Evolutionary conservation across 106 monocot species (phyloP).

Genomic region (Gastrodia elata): DNA sequence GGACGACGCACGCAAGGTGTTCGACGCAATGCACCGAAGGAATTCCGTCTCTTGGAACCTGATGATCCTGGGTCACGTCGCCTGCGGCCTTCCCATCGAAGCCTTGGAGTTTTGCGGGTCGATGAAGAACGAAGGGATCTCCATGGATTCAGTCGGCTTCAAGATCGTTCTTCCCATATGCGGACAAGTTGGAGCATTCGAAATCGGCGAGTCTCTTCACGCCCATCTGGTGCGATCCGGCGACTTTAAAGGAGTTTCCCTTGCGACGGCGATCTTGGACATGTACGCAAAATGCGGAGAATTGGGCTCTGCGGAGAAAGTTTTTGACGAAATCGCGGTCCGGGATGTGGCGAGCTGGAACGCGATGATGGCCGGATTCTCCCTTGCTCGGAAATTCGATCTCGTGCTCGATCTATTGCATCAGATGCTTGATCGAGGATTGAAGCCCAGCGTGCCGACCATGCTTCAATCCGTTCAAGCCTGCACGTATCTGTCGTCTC

Average conservation of each 20-base stretch:
- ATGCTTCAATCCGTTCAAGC: conserved; percentile 11
- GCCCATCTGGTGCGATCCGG: background rate
- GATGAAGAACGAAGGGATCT: conserved; percentile 14
- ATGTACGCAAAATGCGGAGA: conserved; percentile 13
- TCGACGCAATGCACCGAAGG: conserved; percentile 10
- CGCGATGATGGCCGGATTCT: conserved; percentile 9
- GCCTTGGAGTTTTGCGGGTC: background rate
- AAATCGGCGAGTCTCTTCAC: conserved; percentile 10
- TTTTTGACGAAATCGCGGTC: background rate
- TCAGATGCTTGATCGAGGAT: background rate
- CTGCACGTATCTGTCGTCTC: background rate
- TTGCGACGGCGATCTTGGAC: conserved; percentile 6
- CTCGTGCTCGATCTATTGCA: background rate
- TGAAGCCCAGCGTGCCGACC: conserved; percentile 10
- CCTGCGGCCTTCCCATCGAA: background rate
- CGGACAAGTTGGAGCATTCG: background rate
- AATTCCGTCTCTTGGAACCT: conserved; percentile 13
- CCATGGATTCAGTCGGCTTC: background rate
- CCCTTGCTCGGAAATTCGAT: background rate
- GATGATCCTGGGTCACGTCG: conserved; percentile 3
- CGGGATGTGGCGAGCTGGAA: conserved; percentile 12
- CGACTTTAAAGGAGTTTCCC: background rate
- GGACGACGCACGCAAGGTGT: background rate
- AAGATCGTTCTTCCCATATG: conserved; percentile 18
- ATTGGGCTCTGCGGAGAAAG: background rate